Evolutionary conservation across 345 rosid species (phyloP).

Genomic region (Raphanus raphanistrum): DNA sequence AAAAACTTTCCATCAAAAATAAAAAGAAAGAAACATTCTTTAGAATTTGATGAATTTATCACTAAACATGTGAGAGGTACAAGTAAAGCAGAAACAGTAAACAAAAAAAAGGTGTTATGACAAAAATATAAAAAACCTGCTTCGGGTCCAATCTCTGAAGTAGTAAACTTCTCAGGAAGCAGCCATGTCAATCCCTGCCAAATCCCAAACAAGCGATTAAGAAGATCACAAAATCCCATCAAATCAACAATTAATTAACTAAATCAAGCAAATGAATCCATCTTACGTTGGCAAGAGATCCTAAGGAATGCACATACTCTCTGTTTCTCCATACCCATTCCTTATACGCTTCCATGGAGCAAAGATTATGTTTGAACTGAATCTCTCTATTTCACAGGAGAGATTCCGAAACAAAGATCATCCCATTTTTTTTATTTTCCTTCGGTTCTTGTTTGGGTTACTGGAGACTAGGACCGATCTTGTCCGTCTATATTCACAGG

Average conservation of each 20-base stretch:
- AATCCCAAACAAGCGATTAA: not conserved
- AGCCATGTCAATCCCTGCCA: slow-evolving; percentile 95
- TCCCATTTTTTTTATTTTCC: not conserved
- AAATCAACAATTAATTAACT: not conserved
- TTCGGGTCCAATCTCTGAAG: slow-evolving; percentile 96
- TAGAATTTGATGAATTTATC: not conserved
- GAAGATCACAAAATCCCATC: not conserved
- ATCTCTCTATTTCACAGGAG: not conserved
- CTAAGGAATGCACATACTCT: slow-evolving; percentile 83
- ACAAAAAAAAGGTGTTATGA: slow-evolving; percentile 56
- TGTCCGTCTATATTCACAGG: not conserved
- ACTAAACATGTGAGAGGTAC: not conserved
- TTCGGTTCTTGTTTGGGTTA: not conserved
- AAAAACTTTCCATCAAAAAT: slow-evolving; percentile 19
- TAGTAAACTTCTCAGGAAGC: slow-evolving; percentile 83
- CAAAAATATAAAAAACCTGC: slow-evolving; percentile 96
- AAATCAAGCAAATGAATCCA: not conserved
- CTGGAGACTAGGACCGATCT: slow-evolving; percentile 7
- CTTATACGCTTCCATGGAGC: slow-evolving; percentile 84
- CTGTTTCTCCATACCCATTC: slow-evolving; percentile 83
- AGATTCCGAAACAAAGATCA: not conserved
- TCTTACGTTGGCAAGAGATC: slow-evolving; percentile 92
- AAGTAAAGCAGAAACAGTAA: slow-evolving; percentile 41
- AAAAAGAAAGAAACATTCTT: not conserved
- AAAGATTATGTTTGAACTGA: not conserved